Evolutionary conservation across 495 filamentous ascomycete genomes (phyloP), one percentile per base, ranked within the genome.

Genomic region (Neohortaea acidophila): DNA sequence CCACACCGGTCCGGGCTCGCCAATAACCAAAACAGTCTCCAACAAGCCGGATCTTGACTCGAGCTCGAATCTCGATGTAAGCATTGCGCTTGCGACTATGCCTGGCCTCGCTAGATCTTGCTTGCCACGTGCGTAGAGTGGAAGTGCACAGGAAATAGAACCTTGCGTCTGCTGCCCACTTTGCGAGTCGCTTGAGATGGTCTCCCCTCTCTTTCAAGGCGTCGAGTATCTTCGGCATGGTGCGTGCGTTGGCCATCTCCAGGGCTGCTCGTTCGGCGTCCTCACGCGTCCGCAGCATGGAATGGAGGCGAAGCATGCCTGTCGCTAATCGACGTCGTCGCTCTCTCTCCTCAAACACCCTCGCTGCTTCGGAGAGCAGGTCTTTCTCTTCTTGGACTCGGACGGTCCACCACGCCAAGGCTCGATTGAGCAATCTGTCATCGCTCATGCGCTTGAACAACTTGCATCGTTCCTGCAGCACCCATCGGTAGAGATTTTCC

Each of bases 401-500:
- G 50, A 20, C 25, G 4, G 35, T 22, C 55, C 55, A 61, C 30
- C 11, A 18, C 6, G 14, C 37, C 37, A 46, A 25, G 15, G 55
- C 58, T 35, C 61, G 59, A 4, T 55, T 59, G 48, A 64, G 64
- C 26, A 70, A 61, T 4, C 65, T 59, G 17, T 61, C 59, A n/a
- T 73, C 65, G 21, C 55, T 56, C 35, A 73, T 65, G 9, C 74
- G 62, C 26, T 57, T 56, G 52, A 73, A 63, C 11, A 79, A 59
- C 17, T 60, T 52, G 20, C 51, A 65, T 38, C 75, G 57, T 34
- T 74, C 67, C 17, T 66, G 63, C 3, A 79, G 46, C 19, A 76
- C 63, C 75, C 75, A 79, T 54, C 65, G 73, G 48, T 78, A 78
- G 44, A 81, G 64, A 1, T 64, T 54, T 47, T 76, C 66, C 36